A percentile compares a stretch with the other conserved stretches of the same genome.
These are phyloP conservation scores for Penstemon barbatus DNA, from an alignment of 257 asterid species.

Conservation along the genomic window DNA sequence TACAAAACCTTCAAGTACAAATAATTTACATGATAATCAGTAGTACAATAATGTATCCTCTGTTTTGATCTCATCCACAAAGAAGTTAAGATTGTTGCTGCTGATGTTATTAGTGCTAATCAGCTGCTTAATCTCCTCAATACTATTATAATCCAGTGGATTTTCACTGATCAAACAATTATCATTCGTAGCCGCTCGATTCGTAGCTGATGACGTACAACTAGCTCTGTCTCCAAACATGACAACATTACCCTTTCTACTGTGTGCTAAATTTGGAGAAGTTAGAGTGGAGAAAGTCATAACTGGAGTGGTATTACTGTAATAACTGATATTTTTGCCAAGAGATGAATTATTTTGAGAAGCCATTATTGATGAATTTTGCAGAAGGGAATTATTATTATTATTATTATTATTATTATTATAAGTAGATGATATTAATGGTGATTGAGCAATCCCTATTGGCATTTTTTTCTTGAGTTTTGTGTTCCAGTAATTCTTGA, in stretches of 20 bases:
- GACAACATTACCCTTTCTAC: not conserved
- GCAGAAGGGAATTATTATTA: not conserved
- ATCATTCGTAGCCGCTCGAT: constrained; percentile 13
- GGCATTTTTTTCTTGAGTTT: constrained; percentile 41
- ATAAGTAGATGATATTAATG: no score
- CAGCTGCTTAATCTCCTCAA: constrained; percentile 52
- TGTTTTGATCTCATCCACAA: constrained; percentile 37
- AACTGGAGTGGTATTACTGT: not conserved
- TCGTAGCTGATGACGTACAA: constrained; percentile 34
- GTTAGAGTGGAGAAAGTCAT: not conserved
- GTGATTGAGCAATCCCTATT: no score
- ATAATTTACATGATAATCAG: not conserved
- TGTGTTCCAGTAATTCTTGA: constrained; percentile 58
- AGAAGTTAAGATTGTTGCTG: constrained; percentile 17
- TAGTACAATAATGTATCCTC: constrained; percentile 36
- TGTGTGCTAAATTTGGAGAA: no score
- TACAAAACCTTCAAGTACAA: constrained; percentile 7
- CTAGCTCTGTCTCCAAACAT: constrained; percentile 36
- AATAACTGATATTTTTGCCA: no score
- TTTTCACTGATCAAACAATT: constrained; percentile 23
- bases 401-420: not conserved
- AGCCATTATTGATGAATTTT: not conserved
- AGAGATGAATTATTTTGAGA: no score
- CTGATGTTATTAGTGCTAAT: constrained; percentile 35
- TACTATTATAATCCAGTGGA: constrained; percentile 37